These are phyloP conservation scores for Candida patagonica DNA, from an alignment of 805 yeast genomes.

Conservation along the genomic window DNA sequence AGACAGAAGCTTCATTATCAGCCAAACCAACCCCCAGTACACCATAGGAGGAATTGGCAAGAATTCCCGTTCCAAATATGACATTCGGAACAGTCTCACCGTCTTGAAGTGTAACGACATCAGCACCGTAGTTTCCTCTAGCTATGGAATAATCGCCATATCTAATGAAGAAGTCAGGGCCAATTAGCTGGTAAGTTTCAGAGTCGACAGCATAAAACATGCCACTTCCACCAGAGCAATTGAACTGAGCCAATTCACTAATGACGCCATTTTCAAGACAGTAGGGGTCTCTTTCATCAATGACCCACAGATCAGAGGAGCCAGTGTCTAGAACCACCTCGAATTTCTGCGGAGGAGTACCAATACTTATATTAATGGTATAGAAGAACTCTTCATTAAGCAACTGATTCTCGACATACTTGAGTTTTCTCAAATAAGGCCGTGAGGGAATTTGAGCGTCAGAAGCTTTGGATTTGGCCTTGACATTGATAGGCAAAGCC, in stretches of 20 bases:
- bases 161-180: slow-evolving; percentile 19
- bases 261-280: slow-evolving; percentile 1
- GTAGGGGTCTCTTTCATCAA: slow-evolving; percentile 10
- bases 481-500: slow-evolving; percentile 9
- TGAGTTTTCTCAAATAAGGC: neutral
- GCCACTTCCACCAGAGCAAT: slow-evolving; percentile 21
- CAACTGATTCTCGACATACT: neutral
- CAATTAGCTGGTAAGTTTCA: slow-evolving; percentile 17
- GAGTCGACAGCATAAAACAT: slow-evolving; percentile 23
- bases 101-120: slow-evolving; percentile 46
- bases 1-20: slow-evolving; percentile 29
- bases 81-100: slow-evolving; percentile 39
- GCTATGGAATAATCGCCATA: slow-evolving; percentile 42
- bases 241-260: slow-evolving; percentile 8
- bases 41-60: slow-evolving; percentile 56
- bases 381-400: slow-evolving; percentile 29
- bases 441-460: slow-evolving; percentile 11
- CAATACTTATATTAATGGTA: slow-evolving; percentile 45
- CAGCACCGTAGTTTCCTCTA: slow-evolving; percentile 52
- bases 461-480: slow-evolving; percentile 17
- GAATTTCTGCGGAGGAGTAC: slow-evolving; percentile 36
- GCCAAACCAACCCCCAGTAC: slow-evolving; percentile 31
- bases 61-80: slow-evolving; percentile 67
- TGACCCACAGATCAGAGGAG: slow-evolving; percentile 42
- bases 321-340: slow-evolving; percentile 41